Evolutionary conservation across 495 filamentous ascomycete genomes (phyloP).

Genomic region (Xylaria telfairii): DNA sequence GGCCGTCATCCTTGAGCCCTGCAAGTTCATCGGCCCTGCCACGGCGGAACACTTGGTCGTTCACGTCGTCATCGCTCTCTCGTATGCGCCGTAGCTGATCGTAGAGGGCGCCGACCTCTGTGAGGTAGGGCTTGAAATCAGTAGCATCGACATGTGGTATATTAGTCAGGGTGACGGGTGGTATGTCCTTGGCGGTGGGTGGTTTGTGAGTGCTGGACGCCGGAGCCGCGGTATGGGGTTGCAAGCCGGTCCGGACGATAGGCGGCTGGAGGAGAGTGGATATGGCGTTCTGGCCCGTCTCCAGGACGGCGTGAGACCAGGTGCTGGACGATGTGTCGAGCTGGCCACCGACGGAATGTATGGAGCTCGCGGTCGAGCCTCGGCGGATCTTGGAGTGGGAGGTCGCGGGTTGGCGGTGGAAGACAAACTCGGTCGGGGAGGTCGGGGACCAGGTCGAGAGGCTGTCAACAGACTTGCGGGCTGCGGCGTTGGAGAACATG

Average conservation of each 20-base stretch:
- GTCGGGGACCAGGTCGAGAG: conserved; percentile 59
- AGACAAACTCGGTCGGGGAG: conserved; percentile 66
- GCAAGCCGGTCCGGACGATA: conserved; percentile 84
- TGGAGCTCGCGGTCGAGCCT: conserved; percentile 85
- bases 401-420: conserved; percentile 48
- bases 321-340: conserved; percentile 67
- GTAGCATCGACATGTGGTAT: conserved; percentile 81
- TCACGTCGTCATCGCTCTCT: conserved; percentile 65
- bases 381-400: conserved; percentile 54
- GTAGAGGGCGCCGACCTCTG: conserved; percentile 79
- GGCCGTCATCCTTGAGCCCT: conserved; percentile 54
- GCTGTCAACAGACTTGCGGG: conserved; percentile 75
- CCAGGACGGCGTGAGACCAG: conserved; percentile 67
- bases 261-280: conserved; percentile 91
- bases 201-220: conserved; percentile 73
- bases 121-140: conserved; percentile 82
- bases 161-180: conserved; percentile 90
- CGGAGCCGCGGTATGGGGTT: conserved; percentile 72
- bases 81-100: conserved; percentile 82
- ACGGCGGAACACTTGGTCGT: conserved; percentile 50
- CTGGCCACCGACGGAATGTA: conserved; percentile 64
- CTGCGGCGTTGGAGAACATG: conserved; percentile 69
- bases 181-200: conserved; percentile 91
- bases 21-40: conserved; percentile 57
- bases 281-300: conserved; percentile 89